Percentiles rank a stretch among this genome's conserved stretches.
phyloP scores from a whole-genome alignment of 2,329 filamentous ascomycete genomes.

The Neonectria punicea region DNA sequence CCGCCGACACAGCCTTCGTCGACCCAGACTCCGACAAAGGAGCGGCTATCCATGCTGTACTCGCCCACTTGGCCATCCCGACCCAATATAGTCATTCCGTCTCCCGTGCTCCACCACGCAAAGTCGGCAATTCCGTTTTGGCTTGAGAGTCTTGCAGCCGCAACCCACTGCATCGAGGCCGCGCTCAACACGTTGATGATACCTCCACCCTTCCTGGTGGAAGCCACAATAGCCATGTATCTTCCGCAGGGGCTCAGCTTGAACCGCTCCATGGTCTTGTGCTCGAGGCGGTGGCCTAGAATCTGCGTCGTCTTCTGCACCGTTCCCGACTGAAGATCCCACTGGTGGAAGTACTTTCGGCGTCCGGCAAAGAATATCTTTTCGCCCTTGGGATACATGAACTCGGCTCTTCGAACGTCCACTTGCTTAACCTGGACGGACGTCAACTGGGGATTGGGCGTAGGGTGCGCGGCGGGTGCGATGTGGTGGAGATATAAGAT shows the following conservation, averaged over 20 bases:
- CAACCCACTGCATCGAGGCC: conserved; percentile 85
- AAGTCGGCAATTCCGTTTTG: conserved; percentile 89
- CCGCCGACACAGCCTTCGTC: conserved; percentile 91
- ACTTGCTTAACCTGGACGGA: conserved; percentile 87
- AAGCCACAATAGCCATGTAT: conserved; percentile 85
- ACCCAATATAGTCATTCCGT: conserved; percentile 83
- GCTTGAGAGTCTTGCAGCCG: conserved; percentile 83
- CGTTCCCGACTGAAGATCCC: conserved; percentile 84
- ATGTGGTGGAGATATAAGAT: conserved; percentile 92
- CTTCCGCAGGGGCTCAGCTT: conserved; percentile 86
- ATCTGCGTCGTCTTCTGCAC: conserved; percentile 85
- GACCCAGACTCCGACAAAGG: conserved; percentile 83
- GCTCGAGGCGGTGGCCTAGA: conserved; percentile 80
- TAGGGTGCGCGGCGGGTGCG: conserved; percentile 76
- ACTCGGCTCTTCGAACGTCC: conserved; percentile 85
- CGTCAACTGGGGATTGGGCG: conserved; percentile 88
- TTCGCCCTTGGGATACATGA: conserved; percentile 76
- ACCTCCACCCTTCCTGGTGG: conserved; percentile 85
- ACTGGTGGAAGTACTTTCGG: conserved; percentile 91
- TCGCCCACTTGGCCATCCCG: conserved; percentile 92
- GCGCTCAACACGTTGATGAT: conserved; percentile 87
- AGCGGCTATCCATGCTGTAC: conserved; percentile 76
- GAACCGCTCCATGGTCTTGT: conserved; percentile 91
- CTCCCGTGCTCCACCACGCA: conserved; percentile 88
- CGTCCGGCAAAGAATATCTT: conserved; percentile 90